Conservation (phyloP, 768 basidiomycete species). For the Polyporus arcularius region DNA sequence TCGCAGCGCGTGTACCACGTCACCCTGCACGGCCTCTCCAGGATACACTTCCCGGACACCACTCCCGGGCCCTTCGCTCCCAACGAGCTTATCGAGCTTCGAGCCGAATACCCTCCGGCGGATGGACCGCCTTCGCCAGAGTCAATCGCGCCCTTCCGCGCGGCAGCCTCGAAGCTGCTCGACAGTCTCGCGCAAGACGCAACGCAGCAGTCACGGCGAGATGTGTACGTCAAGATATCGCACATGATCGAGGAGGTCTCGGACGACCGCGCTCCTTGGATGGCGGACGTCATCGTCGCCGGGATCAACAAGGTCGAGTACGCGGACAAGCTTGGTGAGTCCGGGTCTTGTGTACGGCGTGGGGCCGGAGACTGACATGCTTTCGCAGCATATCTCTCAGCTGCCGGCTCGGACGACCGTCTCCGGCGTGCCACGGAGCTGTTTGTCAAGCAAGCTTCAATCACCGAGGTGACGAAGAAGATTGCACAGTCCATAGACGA, state of each 20-base stretch:
- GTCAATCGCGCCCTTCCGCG: conserved; percentile 65
- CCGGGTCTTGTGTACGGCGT: background rate
- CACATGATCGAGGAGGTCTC: conserved; percentile 74
- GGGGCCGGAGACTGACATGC: background rate
- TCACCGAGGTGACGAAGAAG: conserved; percentile 79
- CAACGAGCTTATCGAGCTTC: conserved; percentile 27
- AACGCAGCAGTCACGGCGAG: conserved; percentile 50
- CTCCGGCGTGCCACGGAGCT: conserved; percentile 68
- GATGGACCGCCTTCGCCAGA: conserved; percentile 51
- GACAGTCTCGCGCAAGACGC: conserved; percentile 57
- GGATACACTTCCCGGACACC: conserved; percentile 59
- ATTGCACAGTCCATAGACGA: conserved; percentile 81
- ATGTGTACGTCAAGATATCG: conserved; percentile 69
- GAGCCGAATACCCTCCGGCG: conserved; percentile 35
- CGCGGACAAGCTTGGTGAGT: conserved; percentile 69
- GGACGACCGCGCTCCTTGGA: conserved; percentile 63
- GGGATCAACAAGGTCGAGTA: conserved; percentile 60
- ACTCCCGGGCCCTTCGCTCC: conserved; percentile 35
- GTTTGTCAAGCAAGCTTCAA: conserved; percentile 74
- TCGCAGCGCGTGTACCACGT: conserved; percentile 64
- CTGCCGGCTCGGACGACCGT: conserved; percentile 60
- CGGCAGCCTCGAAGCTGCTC: conserved; percentile 63
- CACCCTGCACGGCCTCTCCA: conserved; percentile 70
- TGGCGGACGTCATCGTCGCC: conserved; percentile 76
- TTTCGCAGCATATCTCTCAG: conserved; percentile 57